A percentile compares a stretch with the other conserved stretches of the same genome.
phyloP scores from a whole-genome alignment of 345 rosid species.

The Gossypium ekmanianum region DNA sequence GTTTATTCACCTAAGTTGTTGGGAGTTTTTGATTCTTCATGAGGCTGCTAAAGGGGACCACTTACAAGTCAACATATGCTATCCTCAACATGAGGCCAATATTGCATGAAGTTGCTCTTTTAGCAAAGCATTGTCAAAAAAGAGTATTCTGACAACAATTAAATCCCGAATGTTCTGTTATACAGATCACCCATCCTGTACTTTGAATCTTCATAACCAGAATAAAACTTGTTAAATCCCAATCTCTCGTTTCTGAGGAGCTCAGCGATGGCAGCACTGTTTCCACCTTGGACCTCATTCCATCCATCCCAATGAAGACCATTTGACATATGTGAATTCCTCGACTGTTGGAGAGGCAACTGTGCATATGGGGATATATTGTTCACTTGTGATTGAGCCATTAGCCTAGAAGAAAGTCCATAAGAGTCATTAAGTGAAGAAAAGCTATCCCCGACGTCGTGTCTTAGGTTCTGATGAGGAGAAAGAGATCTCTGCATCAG shows the following conservation, averaged over 20 bases:
- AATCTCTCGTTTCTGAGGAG: conserved; percentile 70
- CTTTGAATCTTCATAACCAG: conserved; percentile 69
- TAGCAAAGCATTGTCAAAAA: conserved; percentile 14
- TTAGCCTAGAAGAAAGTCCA: conserved; percentile 55
- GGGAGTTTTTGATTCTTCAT: conserved; percentile 35
- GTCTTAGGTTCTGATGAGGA: conserved; percentile 52
- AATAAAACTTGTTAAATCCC: conserved; percentile 51
- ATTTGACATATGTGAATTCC: conserved; percentile 49
- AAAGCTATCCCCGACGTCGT: conserved; percentile 46
- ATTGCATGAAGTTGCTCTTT: neutral
- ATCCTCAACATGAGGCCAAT: conserved; percentile 14
- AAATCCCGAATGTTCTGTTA: conserved; percentile 72
- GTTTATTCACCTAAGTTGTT: conserved; percentile 15
- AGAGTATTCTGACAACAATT: conserved; percentile 24
- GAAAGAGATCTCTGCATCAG: conserved; percentile 67
- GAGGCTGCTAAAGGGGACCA: conserved; percentile 32
- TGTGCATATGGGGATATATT: conserved; percentile 45
- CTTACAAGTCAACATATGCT: conserved; percentile 18
- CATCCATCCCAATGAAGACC: conserved; percentile 69
- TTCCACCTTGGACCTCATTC: conserved; percentile 67
- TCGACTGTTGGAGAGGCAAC: conserved; percentile 52
- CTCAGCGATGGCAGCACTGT: conserved; percentile 54
- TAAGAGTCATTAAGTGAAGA: conserved; percentile 52
- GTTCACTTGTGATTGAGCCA: conserved; percentile 57
- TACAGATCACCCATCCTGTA: conserved; percentile 57